Evolutionary conservation across 192 early-diverging fungal species (phyloP), one percentile per base, ranked within the genome.

Genomic region (Mortierella hygrophila): DNA sequence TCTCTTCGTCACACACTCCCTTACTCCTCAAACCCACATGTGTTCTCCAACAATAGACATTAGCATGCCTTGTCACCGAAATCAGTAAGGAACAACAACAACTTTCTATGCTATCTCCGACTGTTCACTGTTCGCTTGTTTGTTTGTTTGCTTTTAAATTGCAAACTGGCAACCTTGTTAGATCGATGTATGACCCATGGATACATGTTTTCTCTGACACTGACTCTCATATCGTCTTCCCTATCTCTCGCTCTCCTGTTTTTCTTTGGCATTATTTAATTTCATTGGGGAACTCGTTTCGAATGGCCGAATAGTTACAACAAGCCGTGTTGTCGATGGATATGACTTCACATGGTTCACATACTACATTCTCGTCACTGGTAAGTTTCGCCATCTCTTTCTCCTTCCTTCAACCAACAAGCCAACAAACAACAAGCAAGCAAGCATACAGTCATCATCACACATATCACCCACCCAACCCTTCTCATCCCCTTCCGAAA

Each of bases 301-400:
- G 15, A 23, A 68, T 52, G 69, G 72, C 63, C 68, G 16, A 21
- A 70, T 65, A 78, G 77, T 79, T 65, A 79, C 68, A 26, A 85
- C 78, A 29, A 29, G 55, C 55, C 80, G 29, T 42, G 52, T 55
- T 65, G 76, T 41, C 26, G 32, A 44, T 20, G 46, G 44, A 15
- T 86, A 78, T 35, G 72, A 80, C 32, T 81, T 47, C 21, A 77
- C 49, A 40, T 86, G 84, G 84, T 26, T 86, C 32, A 77, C 75
- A 6, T 86, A 86, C 72, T 86, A 86, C 76, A 71, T 86, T 41
- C 46, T 86, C 35, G 57, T 46, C 35, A 26, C 77, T 65, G 63
- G 84, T 86, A 81, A 86, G 84, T 80, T 1, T n/a, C 13, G 44
- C 13, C 10, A 11, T 42, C 21, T 60, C 46, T 6, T 40, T 37